phyloP scores from a whole-genome alignment of 345 rosid genomes.

The Gossypium raimondii region DNA sequence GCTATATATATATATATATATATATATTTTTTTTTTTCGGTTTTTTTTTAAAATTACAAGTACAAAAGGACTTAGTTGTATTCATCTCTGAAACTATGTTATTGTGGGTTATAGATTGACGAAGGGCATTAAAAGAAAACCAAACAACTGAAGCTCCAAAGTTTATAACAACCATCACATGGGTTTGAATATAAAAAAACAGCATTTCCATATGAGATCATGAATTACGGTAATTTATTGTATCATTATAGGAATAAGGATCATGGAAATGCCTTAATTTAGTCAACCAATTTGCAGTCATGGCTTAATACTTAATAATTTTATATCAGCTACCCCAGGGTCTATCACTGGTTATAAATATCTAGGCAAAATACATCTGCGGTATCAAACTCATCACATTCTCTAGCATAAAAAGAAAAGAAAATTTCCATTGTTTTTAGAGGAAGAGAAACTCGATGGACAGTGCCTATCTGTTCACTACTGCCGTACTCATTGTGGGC shows the following conservation, averaged over 20 bases:
- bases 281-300: neutral
- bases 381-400: conserved; percentile 11
- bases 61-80: too few species aligned
- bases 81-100: too few species aligned
- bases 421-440: neutral
- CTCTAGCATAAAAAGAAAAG: neutral
- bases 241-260: conserved; percentile 10
- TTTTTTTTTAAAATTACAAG: too few species aligned
- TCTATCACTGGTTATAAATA: conserved; percentile 34
- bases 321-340: conserved; percentile 12
- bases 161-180: conserved; percentile 5
- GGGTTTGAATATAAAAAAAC: conserved; percentile 9
- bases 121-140: neutral
- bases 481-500: conserved; percentile 26
- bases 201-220: neutral
- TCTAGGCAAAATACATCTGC: conserved; percentile 16
- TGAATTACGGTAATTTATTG: conserved; percentile 4
- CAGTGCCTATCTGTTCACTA: conserved; percentile 15
- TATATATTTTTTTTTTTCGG: too few species aligned
- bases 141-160: neutral
- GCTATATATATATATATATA: too few species aligned
- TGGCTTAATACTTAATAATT: conserved; percentile 17
- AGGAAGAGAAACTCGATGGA: conserved; percentile 20
- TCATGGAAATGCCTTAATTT: conserved; percentile 12
- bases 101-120: neutral